These are phyloP conservation scores for Vaucheria bursata DNA, from an alignment of 352 stramenopile genomes.

Conservation along the genomic window DNA sequence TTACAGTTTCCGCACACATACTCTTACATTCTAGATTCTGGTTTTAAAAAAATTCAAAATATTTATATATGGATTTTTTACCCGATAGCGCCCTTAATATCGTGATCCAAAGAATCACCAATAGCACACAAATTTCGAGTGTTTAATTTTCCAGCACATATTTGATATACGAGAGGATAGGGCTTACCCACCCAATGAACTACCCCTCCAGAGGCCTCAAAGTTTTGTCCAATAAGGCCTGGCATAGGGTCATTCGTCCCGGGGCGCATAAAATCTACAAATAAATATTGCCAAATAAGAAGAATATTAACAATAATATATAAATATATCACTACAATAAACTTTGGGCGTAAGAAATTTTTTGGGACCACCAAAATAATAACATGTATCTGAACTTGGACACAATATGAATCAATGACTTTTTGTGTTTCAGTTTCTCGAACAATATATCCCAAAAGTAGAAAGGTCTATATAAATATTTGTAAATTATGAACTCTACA, in stretches of 20 bases:
- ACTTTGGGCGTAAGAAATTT: not conserved
- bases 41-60: too few relatives aligned
- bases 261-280: slow-evolving; percentile 35
- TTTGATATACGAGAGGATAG: slow-evolving; percentile 40
- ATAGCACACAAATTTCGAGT: slow-evolving; percentile 50
- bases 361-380: too few relatives aligned
- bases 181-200: slow-evolving; percentile 49
- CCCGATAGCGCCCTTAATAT: slow-evolving; percentile 55
- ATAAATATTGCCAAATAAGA: too few relatives aligned
- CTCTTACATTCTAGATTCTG: too few relatives aligned
- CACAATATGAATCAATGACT: too few relatives aligned
- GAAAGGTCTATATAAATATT: too few relatives aligned
- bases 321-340: slow-evolving; percentile 1
- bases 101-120: slow-evolving; percentile 63
- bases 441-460: too few relatives aligned
- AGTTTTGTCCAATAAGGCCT: slow-evolving; percentile 41
- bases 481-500: too few relatives aligned
- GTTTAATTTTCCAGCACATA: not conserved
- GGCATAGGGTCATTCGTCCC: slow-evolving; percentile 50
- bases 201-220: slow-evolving; percentile 28
- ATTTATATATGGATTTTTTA: too few relatives aligned
- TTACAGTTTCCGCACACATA: too few relatives aligned
- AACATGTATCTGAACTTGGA: too few relatives aligned
- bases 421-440: too few relatives aligned
- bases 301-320: slow-evolving; percentile 7